Evolutionary conservation across 305 asterid species (phyloP).

Genomic region (Rubia occidens): DNA sequence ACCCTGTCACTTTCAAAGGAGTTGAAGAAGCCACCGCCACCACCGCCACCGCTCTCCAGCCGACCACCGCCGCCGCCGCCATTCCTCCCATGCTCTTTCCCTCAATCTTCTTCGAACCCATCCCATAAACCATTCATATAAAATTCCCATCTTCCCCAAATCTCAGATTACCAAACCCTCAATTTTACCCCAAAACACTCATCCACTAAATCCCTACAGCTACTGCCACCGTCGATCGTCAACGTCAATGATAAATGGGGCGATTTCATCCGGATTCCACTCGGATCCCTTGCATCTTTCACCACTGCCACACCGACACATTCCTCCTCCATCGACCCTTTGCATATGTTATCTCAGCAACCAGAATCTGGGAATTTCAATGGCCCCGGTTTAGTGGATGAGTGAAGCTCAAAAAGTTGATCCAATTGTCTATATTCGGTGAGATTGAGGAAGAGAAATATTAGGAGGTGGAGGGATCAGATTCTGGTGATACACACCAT

Average conservation of each 20-base stretch:
- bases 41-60: no score
- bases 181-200: no score
- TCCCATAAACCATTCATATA: no score
- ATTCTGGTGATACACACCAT: constrained; percentile 18
- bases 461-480: constrained; percentile 22
- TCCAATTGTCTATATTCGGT: constrained; percentile 71
- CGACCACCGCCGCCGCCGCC: no score
- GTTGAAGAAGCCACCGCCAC: no score
- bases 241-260: constrained; percentile 57
- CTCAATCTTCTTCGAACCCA: no score
- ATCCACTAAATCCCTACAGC: constrained; percentile 4
- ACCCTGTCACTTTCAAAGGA: no score
- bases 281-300: constrained; percentile 24
- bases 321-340: constrained; percentile 30
- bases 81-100: no score
- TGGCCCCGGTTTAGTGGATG: constrained; percentile 15
- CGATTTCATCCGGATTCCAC: constrained; percentile 54
- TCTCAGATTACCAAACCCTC: no score
- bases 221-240: neutral
- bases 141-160: no score
- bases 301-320: constrained; percentile 22
- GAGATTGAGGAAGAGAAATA: constrained; percentile 36
- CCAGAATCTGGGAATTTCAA: constrained; percentile 10
- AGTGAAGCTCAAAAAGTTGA: constrained; percentile 59
- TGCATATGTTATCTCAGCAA: constrained; percentile 18